Percentiles rank a stretch among this genome's conserved stretches.
Evolutionary conservation across 805 yeast genomes (phyloP).

Genomic region (Cephaloascus albidus): DNA sequence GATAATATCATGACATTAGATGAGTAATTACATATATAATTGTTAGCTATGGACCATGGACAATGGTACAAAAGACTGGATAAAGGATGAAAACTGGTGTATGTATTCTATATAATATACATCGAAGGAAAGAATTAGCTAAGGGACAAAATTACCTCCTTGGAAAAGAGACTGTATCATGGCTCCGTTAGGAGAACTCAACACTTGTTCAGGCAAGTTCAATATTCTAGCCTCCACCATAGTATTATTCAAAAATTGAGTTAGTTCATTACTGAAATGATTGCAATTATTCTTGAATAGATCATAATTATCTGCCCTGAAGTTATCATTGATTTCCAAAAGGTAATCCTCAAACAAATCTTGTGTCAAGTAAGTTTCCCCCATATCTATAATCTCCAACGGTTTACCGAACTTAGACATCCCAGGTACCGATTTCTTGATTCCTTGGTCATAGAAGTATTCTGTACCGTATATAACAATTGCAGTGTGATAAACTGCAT

Average conservation of each 20-base stretch:
- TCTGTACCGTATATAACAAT: slow-evolving; percentile 47
- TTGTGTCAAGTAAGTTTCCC: slow-evolving; percentile 38
- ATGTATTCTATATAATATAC: too few species aligned
- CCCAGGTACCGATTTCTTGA: slow-evolving; percentile 17
- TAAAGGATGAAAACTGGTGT: too few species aligned
- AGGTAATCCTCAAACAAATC: slow-evolving; percentile 47
- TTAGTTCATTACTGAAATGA: slow-evolving; percentile 50
- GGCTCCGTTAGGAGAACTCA: neutral
- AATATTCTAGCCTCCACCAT: slow-evolving; percentile 44
- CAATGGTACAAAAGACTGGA: too few species aligned
- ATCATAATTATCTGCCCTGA: slow-evolving; percentile 39
- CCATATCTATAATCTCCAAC: slow-evolving; percentile 40
- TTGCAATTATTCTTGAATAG: slow-evolving; percentile 59
- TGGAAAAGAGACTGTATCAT: neutral
- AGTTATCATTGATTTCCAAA: slow-evolving; percentile 37
- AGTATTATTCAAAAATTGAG: slow-evolving; percentile 49
- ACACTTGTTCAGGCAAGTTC: slow-evolving; percentile 38
- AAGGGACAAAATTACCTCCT: too few species aligned
- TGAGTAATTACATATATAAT: too few species aligned
- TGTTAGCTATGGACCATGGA: too few species aligned
- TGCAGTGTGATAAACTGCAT: slow-evolving; percentile 62
- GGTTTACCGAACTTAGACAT: slow-evolving; percentile 53
- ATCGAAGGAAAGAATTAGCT: too few species aligned
- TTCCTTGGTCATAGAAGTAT: slow-evolving; percentile 46
- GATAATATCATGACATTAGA: too few species aligned